These are phyloP conservation scores for Fraxinus floribunda DNA, from an alignment of 305 asterid species.

Conservation along the genomic window DNA sequence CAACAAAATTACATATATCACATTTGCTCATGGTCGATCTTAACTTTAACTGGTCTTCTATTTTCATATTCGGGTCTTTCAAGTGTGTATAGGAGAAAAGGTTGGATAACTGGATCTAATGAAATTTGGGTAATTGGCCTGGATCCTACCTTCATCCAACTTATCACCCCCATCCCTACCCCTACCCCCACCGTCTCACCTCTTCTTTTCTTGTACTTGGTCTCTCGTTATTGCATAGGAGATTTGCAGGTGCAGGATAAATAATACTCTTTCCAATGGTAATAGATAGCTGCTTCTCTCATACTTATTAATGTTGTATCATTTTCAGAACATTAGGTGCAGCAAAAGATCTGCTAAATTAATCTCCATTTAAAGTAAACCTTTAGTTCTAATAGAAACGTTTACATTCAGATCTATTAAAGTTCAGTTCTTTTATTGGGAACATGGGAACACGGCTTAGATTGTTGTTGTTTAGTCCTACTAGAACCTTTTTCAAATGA, in stretches of 20 bases:
- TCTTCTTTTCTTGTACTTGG: not conserved
- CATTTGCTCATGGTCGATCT: not conserved
- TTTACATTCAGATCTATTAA: not conserved
- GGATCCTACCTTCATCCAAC: not conserved
- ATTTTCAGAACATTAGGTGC: not conserved
- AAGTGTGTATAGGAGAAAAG: not conserved
- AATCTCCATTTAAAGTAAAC: not conserved
- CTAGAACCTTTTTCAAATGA: not conserved
- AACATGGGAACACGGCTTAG: not conserved
- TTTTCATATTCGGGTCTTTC: not conserved
- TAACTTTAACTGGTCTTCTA: not conserved
- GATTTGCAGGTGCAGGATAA: not conserved
- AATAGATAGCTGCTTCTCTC: not conserved
- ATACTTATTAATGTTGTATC: not conserved
- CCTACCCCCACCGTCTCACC: not conserved
- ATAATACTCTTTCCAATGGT: not conserved
- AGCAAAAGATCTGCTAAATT: not conserved
- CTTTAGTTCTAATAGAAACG: not conserved
- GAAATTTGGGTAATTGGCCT: not conserved
- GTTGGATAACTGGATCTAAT: constrained; percentile 3
- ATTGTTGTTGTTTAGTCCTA: not conserved
- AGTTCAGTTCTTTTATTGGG: not conserved
- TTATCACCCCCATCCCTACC: not conserved
- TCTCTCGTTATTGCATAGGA: not conserved
- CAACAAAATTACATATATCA: not conserved